Evolutionary conservation across 345 rosid genomes (phyloP), one percentile per base, ranked within the genome.

Genomic region (Corchorus olitorius): DNA sequence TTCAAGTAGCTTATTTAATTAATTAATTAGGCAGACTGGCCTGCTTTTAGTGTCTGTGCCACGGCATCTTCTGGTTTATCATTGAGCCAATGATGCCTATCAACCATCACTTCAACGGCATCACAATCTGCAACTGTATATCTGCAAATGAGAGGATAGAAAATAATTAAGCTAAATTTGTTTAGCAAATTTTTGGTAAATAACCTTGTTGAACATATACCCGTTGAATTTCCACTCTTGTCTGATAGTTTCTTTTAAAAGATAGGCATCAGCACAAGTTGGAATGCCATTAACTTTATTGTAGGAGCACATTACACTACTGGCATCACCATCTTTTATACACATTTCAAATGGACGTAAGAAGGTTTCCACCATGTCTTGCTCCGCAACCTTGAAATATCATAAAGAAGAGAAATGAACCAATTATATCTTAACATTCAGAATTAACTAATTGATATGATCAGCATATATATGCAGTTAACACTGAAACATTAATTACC

Each of bases 111-210:
- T 54, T 86, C 41, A 33, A 85, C 70, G 3, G 87, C 82, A 76
- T 85, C 88, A 73, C 87, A 87, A 71, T 87, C 89, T 1, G 93
- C 82, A 48, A 89, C 92, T 6, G 88, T 89, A 59, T 87, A 90
- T 69, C 78, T 84, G 83, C 65, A 61, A 3, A 45, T 27, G 27
- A 17, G 41, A 37, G 4, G 6, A 65, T 39, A 39, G 43, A 39
- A 39, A 39, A 39, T 0, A 39, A 39, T 39, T 39, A 39, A 39
- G 6, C 43, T 39, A 39, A 39, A 39, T 39, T 3, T 39, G 6
- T 39, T 39, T 39, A 39, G 43, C 43, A 27, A 27, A 27, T 27
- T 27, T 27, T 27, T 27, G 27, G 27, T 27, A 27, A 27, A 27
- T 27, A 27, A 27, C 27, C 1, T 27, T 27, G 27, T 27, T 27